Percentiles rank a stretch among this genome's conserved stretches.
Evolutionary conservation across 257 asterid species (phyloP).

Genomic region (Plectranthus barbatus): DNA sequence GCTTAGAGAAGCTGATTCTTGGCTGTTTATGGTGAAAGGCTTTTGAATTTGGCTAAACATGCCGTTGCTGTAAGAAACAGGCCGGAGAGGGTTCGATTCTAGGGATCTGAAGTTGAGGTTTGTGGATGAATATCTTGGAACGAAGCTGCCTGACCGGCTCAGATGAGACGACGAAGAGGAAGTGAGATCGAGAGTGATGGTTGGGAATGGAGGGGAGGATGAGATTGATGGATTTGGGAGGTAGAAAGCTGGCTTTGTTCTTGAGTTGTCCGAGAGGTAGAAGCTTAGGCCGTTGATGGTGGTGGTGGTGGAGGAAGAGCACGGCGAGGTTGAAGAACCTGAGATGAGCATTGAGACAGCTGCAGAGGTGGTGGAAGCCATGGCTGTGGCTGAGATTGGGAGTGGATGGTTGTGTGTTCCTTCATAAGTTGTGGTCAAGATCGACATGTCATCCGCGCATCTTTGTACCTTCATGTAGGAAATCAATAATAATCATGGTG

Average conservation of each 20-base stretch:
- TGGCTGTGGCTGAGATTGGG: conserved; percentile 73
- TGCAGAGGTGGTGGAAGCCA: conserved; percentile 96
- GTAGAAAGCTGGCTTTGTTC: conserved; percentile 54
- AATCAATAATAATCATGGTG: no score
- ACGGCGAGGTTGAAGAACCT: conserved; percentile 71
- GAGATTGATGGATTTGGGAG: conserved; percentile 64
- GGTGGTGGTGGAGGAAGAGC: conserved; percentile 36
- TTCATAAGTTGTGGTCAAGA: conserved; percentile 79
- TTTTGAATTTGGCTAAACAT: conserved; percentile 25
- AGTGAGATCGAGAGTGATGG: conserved; percentile 84
- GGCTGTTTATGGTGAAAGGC: conserved; percentile 33
- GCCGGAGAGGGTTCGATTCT: conserved; percentile 55
- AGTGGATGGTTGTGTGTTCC: conserved; percentile 93
- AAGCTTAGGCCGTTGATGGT: conserved; percentile 44
- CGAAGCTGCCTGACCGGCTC: conserved; percentile 16
- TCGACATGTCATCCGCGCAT: conserved; percentile 74
- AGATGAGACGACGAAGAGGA: conserved; percentile 28
- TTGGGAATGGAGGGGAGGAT: conserved; percentile 52
- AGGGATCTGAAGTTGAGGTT: conserved; percentile 73
- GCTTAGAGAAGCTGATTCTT: conserved; percentile 28
- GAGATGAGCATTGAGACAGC: conserved; percentile 84
- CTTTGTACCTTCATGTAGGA: conserved; percentile 98
- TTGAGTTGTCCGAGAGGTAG: conserved; percentile 52
- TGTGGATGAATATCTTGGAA: conserved; percentile 48
- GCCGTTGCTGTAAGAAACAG: conserved; percentile 69